Conservation (phyloP, 1,139 yeast species). For the Saccharomyces hybrid region DNA sequence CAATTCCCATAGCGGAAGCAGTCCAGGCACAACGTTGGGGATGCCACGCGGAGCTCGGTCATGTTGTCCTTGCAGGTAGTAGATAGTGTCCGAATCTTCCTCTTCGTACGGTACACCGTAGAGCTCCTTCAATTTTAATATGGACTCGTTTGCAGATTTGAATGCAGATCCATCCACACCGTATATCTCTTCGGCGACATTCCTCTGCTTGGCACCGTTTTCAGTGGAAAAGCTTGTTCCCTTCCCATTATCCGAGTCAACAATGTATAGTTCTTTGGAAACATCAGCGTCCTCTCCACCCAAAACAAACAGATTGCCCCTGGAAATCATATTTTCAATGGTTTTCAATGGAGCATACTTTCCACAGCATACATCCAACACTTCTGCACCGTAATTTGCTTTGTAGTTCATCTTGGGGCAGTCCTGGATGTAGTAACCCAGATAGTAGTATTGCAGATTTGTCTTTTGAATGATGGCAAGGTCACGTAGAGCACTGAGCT, state of each 20-base stretch:
- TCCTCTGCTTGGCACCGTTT: slow-evolving; percentile 6
- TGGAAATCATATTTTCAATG: slow-evolving; percentile 31
- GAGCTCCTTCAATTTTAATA: slow-evolving; percentile 27
- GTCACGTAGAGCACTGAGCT: slow-evolving; percentile 69
- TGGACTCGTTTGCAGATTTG: neutral
- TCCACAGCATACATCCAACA: slow-evolving; percentile 48
- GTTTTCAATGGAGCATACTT: slow-evolving; percentile 39
- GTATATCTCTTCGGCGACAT: slow-evolving; percentile 37
- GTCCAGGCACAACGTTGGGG: slow-evolving; percentile 46
- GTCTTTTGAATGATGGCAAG: slow-evolving; percentile 40
- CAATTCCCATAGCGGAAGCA: slow-evolving; percentile 44
- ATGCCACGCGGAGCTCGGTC: slow-evolving; percentile 16
- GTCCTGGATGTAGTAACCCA: slow-evolving; percentile 74
- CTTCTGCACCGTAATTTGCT: slow-evolving; percentile 66
- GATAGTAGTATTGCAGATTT: slow-evolving; percentile 46
- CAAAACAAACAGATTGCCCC: slow-evolving; percentile 40
- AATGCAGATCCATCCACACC: slow-evolving; percentile 29
- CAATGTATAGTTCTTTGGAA: neutral
- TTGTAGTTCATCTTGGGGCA: slow-evolving; percentile 82
- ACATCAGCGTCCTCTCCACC: slow-evolving; percentile 13
- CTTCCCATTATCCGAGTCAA: neutral
- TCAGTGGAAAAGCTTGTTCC: neutral
- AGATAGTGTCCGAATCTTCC: slow-evolving; percentile 13
- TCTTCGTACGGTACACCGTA: slow-evolving; percentile 24
- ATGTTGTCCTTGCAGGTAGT: slow-evolving; percentile 4